These are phyloP conservation scores for Clarireedia paspali DNA, from an alignment of 2,329 filamentous ascomycete species.

Conservation along the genomic window DNA sequence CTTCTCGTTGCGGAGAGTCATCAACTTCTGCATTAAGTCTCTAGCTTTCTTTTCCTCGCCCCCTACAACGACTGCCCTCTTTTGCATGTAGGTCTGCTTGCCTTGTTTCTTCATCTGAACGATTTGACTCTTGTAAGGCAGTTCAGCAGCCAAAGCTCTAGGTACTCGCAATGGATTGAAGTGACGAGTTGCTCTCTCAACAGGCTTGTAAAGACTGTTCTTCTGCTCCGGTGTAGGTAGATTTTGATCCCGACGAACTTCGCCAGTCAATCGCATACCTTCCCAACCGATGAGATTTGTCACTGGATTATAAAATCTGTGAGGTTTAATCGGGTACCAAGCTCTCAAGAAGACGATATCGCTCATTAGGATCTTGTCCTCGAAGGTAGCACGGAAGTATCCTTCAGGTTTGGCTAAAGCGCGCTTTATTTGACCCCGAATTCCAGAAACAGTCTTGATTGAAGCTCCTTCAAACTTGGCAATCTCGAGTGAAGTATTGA, in stretches of 20 bases:
- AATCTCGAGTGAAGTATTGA: slow-evolving; percentile 84
- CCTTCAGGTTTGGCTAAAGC: slow-evolving; percentile 90
- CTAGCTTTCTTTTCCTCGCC: slow-evolving; percentile 86
- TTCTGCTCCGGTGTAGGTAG: slow-evolving; percentile 71
- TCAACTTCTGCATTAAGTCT: slow-evolving; percentile 86
- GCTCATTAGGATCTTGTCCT: slow-evolving; percentile 95
- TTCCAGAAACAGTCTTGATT: slow-evolving; percentile 91
- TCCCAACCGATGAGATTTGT: slow-evolving; percentile 89
- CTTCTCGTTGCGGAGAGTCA: slow-evolving; percentile 85
- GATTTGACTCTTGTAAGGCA: slow-evolving; percentile 92
- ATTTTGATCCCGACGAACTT: slow-evolving; percentile 71
- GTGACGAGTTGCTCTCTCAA: slow-evolving; percentile 60
- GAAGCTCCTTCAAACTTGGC: slow-evolving; percentile 96
- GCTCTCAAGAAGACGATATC: slow-evolving; percentile 95
- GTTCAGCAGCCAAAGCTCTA: slow-evolving; percentile 67
- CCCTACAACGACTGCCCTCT: slow-evolving; percentile 80
- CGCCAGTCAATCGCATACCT: slow-evolving; percentile 87
- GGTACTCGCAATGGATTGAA: slow-evolving; percentile 73
- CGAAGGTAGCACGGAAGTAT: slow-evolving; percentile 93
- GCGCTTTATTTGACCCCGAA: slow-evolving; percentile 94
- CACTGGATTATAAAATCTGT: slow-evolving; percentile 93
- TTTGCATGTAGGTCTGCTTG: slow-evolving; percentile 84
- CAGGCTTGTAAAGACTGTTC: slow-evolving; percentile 75
- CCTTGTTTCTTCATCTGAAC: slow-evolving; percentile 71
- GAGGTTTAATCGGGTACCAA: slow-evolving; percentile 94